Conservation (phyloP, 2,329 filamentous ascomycete species). For the Aspergillus fructus region DNA sequence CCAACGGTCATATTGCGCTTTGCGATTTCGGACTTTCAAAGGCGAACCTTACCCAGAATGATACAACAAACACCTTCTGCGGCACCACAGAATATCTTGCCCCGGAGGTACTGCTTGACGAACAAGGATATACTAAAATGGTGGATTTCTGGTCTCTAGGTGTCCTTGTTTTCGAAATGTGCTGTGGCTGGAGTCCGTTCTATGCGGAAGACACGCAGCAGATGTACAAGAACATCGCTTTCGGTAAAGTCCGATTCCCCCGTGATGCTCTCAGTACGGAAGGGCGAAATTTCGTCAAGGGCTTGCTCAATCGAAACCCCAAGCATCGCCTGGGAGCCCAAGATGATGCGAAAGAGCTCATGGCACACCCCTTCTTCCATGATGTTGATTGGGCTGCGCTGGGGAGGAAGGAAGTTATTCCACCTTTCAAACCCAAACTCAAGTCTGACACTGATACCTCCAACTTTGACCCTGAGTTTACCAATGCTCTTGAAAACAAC, state of each 20-base stretch:
- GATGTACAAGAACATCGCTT: slow-evolving; percentile 99
- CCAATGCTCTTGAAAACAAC: slow-evolving; percentile 83
- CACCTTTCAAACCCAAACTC: slow-evolving; percentile 96
- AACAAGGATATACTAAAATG: slow-evolving; percentile 99
- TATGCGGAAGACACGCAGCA: slow-evolving; percentile 99
- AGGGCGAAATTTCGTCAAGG: slow-evolving; percentile 97
- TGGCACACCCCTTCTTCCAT: slow-evolving; percentile 88
- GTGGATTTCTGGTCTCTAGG: slow-evolving; percentile 99
- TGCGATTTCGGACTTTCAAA: slow-evolving; percentile 98
- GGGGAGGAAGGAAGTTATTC: slow-evolving; percentile 85
- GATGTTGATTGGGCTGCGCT: slow-evolving; percentile 92
- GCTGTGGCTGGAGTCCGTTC: slow-evolving; percentile 98
- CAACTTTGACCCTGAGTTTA: slow-evolving; percentile 98
- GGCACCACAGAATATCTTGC: slow-evolving; percentile 97
- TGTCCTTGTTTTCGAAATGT: slow-evolving; percentile 98
- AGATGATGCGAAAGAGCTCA: slow-evolving; percentile 89
- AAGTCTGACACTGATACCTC: slow-evolving; percentile 95
- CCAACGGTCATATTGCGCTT: slow-evolving; percentile 94
- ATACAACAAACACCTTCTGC: slow-evolving; percentile 98
- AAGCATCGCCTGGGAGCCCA: slow-evolving; percentile 90
- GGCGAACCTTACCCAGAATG: slow-evolving; percentile 93
- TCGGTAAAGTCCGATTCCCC: slow-evolving; percentile 96
- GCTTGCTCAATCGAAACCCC: slow-evolving; percentile 92
- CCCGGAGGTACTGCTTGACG: slow-evolving; percentile 90
- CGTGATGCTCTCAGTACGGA: slow-evolving; percentile 91